Evolutionary conservation across 345 rosid species (phyloP).

Genomic region (Raphanus raphanistrum): DNA sequence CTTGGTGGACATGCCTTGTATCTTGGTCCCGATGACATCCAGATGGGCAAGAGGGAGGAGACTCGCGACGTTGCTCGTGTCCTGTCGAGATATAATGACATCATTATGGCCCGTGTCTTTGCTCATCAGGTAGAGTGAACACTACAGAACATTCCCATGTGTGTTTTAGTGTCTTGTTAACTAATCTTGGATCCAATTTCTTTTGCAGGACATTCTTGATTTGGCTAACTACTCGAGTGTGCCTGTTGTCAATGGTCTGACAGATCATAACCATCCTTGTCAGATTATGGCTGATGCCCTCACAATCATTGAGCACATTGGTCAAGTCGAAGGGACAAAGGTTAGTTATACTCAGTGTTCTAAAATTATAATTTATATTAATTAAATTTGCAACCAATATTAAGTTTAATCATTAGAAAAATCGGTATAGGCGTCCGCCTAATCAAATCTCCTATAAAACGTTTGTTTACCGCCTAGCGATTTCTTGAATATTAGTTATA

Average conservation of each 20-base stretch:
- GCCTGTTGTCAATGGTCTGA: constrained; percentile 87
- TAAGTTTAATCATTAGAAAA: no score
- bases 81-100: constrained; percentile 80
- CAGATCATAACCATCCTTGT: constrained; percentile 94
- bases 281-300: constrained; percentile 99
- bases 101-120: constrained; percentile 93
- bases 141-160: no score
- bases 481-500: no score
- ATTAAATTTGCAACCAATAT: no score
- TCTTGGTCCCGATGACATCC: constrained; percentile 87
- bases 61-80: constrained; percentile 98
- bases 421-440: no score
- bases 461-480: no score
- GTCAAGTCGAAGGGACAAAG: constrained; percentile 86
- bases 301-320: constrained; percentile 85
- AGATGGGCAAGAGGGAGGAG: constrained; percentile 96
- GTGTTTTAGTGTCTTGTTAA: constrained; percentile 39
- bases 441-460: no score
- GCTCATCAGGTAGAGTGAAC: constrained; percentile 89
- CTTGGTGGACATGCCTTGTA: constrained; percentile 95
- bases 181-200: constrained; percentile 2
- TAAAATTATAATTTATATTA: no score
- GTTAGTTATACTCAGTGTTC: constrained; percentile 18
- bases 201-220: constrained; percentile 79
- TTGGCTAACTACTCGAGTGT: constrained; percentile 80